Conservation (phyloP, 1,284 basidiomycete species). For the Cryptococcus jaspeensis region DNA sequence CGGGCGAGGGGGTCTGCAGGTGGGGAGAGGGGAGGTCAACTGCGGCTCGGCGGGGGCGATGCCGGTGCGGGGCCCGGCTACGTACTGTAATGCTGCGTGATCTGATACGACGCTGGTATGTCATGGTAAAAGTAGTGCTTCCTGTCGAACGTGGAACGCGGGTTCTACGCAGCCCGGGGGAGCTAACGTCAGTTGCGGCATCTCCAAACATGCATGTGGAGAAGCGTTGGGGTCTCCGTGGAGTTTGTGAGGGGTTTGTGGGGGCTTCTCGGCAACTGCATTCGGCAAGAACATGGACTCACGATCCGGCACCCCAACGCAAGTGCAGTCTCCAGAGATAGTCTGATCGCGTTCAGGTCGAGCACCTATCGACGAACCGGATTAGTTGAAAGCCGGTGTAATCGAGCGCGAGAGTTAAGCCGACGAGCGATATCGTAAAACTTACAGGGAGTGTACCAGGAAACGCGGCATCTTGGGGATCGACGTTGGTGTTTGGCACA, state of each 20-base stretch:
- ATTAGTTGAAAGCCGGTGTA: background rate
- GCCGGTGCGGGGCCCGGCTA: constrained; percentile 1
- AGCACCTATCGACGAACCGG: constrained; percentile 58
- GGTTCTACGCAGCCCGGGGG: constrained; percentile 51
- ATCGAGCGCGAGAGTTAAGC: background rate
- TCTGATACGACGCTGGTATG: constrained; percentile 91
- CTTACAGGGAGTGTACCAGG: constrained; percentile 88
- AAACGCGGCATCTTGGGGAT: constrained; percentile 82
- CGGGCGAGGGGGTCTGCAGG: constrained; percentile 72
- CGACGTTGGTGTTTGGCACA: constrained; percentile 64
- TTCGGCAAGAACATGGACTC: constrained; percentile 11
- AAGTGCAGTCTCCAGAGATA: constrained; percentile 77
- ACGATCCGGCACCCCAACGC: constrained; percentile 71
- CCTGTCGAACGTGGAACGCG: constrained; percentile 81
- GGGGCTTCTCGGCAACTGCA: background rate
- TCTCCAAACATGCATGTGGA: constrained; percentile 2
- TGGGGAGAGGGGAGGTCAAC: background rate
- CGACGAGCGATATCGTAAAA: constrained; percentile 8
- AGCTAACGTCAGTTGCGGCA: background rate
- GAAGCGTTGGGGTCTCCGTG: background rate
- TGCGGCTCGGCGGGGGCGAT: too few relatives aligned
- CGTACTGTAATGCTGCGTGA: constrained; percentile 89
- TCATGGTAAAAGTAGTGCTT: constrained; percentile 99
- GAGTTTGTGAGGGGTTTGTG: too few relatives aligned
- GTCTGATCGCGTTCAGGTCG: constrained; percentile 74